A percentile compares a stretch with the other conserved stretches of the same genome.
Conservation (phyloP, 192 early-diverging fungal genomes). For the Jimgerdemannia lactiflua region DNA sequence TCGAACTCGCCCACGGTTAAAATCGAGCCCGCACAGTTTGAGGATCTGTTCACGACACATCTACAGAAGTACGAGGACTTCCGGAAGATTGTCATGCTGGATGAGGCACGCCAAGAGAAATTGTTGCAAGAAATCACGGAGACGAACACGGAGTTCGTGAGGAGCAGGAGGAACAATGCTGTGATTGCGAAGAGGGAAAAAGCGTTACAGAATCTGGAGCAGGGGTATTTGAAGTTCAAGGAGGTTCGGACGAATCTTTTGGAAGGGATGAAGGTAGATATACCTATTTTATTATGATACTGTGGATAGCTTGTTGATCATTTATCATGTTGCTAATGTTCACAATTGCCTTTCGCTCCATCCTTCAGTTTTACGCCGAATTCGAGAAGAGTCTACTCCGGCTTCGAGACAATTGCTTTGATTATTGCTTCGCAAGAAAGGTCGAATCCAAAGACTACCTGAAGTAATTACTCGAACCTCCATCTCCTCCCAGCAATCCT, state of each 20-base stretch:
- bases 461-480: conserved; percentile 19
- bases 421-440: conserved; percentile 68
- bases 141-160: conserved; percentile 65
- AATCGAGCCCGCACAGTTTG: conserved; percentile 75
- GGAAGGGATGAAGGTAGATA: conserved; percentile 70
- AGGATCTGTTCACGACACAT: conserved; percentile 69
- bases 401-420: conserved; percentile 60
- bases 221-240: conserved; percentile 69
- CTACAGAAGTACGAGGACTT: conserved; percentile 72
- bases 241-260: conserved; percentile 72
- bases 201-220: conserved; percentile 74
- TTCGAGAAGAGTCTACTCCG: conserved; percentile 61
- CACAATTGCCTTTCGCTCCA: not conserved
- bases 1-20: conserved; percentile 59
- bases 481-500: not conserved
- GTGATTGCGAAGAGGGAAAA: conserved; percentile 67
- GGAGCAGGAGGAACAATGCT: conserved; percentile 54
- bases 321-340: no score
- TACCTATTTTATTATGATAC: not conserved
- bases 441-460: conserved; percentile 59
- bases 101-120: conserved; percentile 62
- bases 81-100: conserved; percentile 39
- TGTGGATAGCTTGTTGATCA: not conserved
- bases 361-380: conserved; percentile 61
- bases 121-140: conserved; percentile 56